These are phyloP conservation scores for Phaffia tasmanica DNA, from an alignment of 768 basidiomycete genomes.

Conservation along the genomic window DNA sequence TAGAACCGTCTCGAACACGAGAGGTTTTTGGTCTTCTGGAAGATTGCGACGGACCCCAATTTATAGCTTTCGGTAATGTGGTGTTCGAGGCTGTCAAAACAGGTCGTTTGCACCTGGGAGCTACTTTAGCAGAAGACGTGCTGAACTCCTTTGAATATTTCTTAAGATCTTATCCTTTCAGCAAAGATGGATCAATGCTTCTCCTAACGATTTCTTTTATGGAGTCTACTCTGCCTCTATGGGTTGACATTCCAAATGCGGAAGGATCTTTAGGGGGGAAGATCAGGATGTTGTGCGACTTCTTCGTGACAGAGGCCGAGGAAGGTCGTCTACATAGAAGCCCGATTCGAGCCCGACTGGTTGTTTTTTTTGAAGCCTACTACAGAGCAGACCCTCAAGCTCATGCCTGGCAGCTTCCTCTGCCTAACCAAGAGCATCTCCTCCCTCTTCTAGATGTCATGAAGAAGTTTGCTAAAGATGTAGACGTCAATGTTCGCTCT, in stretches of 20 bases:
- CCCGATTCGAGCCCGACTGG: conserved; percentile 50
- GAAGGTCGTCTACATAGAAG: conserved; percentile 49
- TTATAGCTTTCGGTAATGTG: conserved; percentile 50
- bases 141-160: conserved; percentile 44
- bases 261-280: conserved; percentile 41
- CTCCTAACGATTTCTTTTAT: conserved; percentile 53
- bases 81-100: conserved; percentile 50
- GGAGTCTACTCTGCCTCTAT: conserved; percentile 53
- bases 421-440: conserved; percentile 31
- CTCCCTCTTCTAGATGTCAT: conserved; percentile 45
- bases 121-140: conserved; percentile 47
- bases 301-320: conserved; percentile 45
- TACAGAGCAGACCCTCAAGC: conserved; percentile 51
- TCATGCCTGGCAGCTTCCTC: conserved; percentile 42
- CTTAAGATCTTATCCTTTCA: conserved; percentile 11
- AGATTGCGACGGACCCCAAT: conserved; percentile 43
- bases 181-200: conserved; percentile 43
- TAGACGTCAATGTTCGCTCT: conserved; percentile 74
- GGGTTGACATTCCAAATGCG: conserved; percentile 40
- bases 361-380: conserved; percentile 57
- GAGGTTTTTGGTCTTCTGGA: conserved; percentile 32
- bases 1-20: conserved; percentile 9
- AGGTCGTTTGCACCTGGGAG: conserved; percentile 48
- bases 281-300: conserved; percentile 46
- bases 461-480: conserved; percentile 48